phyloP scores from a whole-genome alignment of 2,329 filamentous ascomycete genomes.

The Scedosporium minutisporum region DNA sequence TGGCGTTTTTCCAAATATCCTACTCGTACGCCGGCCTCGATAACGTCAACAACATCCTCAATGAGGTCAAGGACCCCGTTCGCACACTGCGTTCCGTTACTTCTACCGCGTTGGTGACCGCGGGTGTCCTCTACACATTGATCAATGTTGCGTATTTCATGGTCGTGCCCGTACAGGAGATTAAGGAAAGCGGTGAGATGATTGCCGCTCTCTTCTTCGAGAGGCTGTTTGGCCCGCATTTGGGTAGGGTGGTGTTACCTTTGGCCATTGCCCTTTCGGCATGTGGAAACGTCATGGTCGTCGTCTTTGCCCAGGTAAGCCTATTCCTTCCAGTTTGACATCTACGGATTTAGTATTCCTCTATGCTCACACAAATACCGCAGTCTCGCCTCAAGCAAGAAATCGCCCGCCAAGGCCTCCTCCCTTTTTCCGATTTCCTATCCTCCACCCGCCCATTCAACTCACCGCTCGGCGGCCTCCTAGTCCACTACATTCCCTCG shows the following conservation, averaged over 20 bases:
- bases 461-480: constrained; percentile 56
- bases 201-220: constrained; percentile 61
- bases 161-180: constrained; percentile 57
- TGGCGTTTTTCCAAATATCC: constrained; percentile 57
- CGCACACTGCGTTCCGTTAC: constrained; percentile 55
- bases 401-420: constrained; percentile 60
- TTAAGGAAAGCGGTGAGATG: constrained; percentile 56
- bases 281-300: constrained; percentile 63
- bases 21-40: constrained; percentile 59
- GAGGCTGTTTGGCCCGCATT: constrained; percentile 46
- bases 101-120: constrained; percentile 48
- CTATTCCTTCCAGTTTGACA: background rate
- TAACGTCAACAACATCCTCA: constrained; percentile 62
- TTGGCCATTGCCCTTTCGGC: constrained; percentile 58
- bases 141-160: constrained; percentile 54
- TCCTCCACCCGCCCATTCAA: constrained; percentile 58
- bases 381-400: constrained; percentile 63
- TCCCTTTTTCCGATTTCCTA: constrained; percentile 51
- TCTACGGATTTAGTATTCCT: constrained; percentile 2
- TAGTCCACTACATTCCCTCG: constrained; percentile 61
- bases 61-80: constrained; percentile 60
- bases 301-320: constrained; percentile 56
- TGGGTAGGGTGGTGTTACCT: constrained; percentile 50
- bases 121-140: constrained; percentile 56
- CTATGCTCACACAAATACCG: constrained; percentile 2